phyloP scores from a whole-genome alignment of 164 flowering plant genomes.

The Nelumbo lutea region DNA sequence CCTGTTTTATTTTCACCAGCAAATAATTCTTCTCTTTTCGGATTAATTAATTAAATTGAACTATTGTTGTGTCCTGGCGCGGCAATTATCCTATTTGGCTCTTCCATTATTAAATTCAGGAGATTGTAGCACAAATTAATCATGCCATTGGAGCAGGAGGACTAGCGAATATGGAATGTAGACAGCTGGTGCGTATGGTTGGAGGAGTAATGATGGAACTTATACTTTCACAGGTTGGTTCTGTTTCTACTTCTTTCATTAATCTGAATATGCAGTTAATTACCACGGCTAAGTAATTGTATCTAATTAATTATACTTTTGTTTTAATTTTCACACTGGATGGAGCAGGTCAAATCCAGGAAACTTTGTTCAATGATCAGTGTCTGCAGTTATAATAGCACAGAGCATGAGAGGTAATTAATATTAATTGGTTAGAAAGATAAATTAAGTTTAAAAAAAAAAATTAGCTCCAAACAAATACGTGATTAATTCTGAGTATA shows the following conservation, averaged over 20 bases:
- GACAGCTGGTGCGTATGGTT: conserved; percentile 47
- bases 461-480: neutral
- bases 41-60: neutral
- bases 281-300: too few species aligned
- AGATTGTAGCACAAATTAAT: conserved; percentile 60
- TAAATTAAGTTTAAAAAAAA: too few species aligned
- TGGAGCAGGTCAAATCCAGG: conserved; percentile 9
- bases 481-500: too few species aligned
- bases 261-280: too few species aligned
- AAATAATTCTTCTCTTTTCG: too few species aligned
- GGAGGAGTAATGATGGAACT: conserved; percentile 62
- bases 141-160: conserved; percentile 81
- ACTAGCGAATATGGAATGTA: conserved; percentile 57
- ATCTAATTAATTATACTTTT: too few species aligned
- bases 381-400: neutral
- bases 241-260: too few species aligned
- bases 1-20: too few species aligned
- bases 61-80: neutral
- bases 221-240: conserved; percentile 22
- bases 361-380: conserved; percentile 12
- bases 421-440: too few species aligned
- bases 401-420: too few species aligned
- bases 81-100: too few species aligned
- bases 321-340: neutral
- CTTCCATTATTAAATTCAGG: conserved; percentile 23